Percentiles rank a stretch among this genome's conserved stretches.
These are phyloP conservation scores for Colletotrichum sp. DNA, from an alignment of 2,329 filamentous ascomycete species.

Conservation along the genomic window DNA sequence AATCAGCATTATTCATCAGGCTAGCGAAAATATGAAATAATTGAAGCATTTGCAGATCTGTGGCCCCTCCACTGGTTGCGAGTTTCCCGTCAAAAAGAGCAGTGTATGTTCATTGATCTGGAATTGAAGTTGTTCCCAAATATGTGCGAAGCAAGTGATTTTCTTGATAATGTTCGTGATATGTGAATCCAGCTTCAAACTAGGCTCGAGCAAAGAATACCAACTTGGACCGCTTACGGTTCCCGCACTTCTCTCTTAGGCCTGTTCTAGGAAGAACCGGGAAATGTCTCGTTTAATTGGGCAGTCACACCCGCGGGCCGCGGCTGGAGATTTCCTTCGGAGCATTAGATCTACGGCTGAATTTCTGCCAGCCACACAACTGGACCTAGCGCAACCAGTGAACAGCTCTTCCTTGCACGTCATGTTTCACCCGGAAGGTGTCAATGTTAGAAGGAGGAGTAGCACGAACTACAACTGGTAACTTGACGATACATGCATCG, in stretches of 20 bases:
- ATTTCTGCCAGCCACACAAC: background rate
- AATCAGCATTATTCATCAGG: background rate
- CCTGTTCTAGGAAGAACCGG: background rate
- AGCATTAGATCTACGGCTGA: background rate
- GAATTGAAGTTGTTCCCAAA: background rate
- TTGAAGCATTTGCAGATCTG: background rate
- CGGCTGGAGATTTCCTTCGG: background rate
- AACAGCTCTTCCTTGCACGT: background rate
- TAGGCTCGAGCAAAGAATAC: fast-evolving
- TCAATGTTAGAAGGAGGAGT: background rate
- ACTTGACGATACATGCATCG: background rate
- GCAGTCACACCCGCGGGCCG: background rate
- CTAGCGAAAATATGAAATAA: background rate
- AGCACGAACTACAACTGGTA: background rate
- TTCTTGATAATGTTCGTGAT: background rate
- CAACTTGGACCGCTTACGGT: background rate
- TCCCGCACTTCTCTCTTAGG: background rate
- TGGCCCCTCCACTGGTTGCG: background rate
- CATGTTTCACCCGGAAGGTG: background rate
- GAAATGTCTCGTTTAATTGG: background rate
- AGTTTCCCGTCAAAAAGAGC: background rate
- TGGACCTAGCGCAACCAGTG: background rate
- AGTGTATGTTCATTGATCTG: background rate
- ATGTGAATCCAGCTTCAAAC: background rate
- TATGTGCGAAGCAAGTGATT: background rate